Conservation (phyloP, 1,139 yeast genomes). For the Scheffersomyces illinoinensis region DNA sequence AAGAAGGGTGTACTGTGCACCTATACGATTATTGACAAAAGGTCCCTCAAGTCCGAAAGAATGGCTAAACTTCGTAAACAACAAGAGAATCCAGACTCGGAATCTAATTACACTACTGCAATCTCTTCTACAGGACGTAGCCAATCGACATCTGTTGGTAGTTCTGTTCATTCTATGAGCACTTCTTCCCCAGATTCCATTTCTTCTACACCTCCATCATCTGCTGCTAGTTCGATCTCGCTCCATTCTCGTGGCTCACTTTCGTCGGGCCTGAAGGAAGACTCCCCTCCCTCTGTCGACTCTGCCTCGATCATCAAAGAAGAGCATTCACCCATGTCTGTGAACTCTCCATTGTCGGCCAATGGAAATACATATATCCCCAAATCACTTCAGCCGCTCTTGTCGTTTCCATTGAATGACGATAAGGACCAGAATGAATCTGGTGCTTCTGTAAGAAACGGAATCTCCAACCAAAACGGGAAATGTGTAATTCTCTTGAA, state of each 20-base stretch:
- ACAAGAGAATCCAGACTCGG: constrained; percentile 1
- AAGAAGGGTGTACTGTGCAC: constrained; percentile 11
- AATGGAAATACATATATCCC: constrained; percentile 13
- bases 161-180: background rate
- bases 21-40: constrained; percentile 12
- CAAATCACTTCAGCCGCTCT: constrained; percentile 19
- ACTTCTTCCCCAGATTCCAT: background rate
- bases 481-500: constrained; percentile 14
- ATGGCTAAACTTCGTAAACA: constrained; percentile 12
- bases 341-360: background rate
- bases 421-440: background rate
- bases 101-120: background rate
- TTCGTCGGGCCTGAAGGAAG: background rate
- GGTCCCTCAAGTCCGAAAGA: constrained; percentile 25
- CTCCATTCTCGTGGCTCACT: background rate
- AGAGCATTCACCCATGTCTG: background rate
- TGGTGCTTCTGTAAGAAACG: constrained; percentile 5
- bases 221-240: background rate
- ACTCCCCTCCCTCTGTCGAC: background rate
- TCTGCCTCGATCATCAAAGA: background rate
- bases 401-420: constrained; percentile 17
- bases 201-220: background rate
- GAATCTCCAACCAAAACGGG: constrained; percentile 16
- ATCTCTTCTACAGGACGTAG: background rate
- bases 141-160: background rate